Evolutionary conservation across 2,329 filamentous ascomycete species (phyloP), one percentile per base, ranked within the genome.

Genomic region (Neurospora crassa): DNA sequence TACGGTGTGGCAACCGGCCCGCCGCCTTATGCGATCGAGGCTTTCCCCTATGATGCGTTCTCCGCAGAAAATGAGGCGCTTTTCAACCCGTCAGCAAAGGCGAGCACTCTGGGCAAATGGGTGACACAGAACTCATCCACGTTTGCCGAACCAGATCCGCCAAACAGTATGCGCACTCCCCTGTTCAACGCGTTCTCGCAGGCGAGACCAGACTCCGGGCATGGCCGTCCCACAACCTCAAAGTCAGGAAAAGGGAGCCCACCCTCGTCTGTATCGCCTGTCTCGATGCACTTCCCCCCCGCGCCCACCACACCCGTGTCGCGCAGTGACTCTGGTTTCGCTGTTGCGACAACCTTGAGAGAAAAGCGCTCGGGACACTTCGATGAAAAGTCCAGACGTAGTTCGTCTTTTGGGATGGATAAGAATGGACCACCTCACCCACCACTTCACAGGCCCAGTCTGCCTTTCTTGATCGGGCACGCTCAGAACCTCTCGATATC

Each of bases 351-450:
- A 20, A 97, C 93, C 5, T 84, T 99, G 71, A 90, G 94, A 41
- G 96, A 98, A 82, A 99, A 98, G 83, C 89, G 95, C 69, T 98
- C 96, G 3, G 94, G 92, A 1, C 93, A 97, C 79, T 97, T 98
- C 76, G 92, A 91, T 74, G 83, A 86, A 53, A 76, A 74, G 74
- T 91, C 91, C n/a, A 89, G 94, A 72, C 89, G 95, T 75, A 97
- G 94, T 82, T 97, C 94, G n/a, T 97, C 94, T 1, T 96, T 97
- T 80, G 92, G 91, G 40, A 85, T 94, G 78, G 92, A 93, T 75
- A 90, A 89, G 79, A 87, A 90, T 75, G 86, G 86, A 45, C 88
- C 90, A 0, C 81, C 91, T 29, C 87, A 90, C 75, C 86, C 86
- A 45, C 88, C 90, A 0, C 81, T 91, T 24, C 88, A 92, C 75